Evolutionary conservation across 2,329 filamentous ascomycete species (phyloP), one percentile per base, ranked within the genome.

Genomic region (Orbilia brochopaga): DNA sequence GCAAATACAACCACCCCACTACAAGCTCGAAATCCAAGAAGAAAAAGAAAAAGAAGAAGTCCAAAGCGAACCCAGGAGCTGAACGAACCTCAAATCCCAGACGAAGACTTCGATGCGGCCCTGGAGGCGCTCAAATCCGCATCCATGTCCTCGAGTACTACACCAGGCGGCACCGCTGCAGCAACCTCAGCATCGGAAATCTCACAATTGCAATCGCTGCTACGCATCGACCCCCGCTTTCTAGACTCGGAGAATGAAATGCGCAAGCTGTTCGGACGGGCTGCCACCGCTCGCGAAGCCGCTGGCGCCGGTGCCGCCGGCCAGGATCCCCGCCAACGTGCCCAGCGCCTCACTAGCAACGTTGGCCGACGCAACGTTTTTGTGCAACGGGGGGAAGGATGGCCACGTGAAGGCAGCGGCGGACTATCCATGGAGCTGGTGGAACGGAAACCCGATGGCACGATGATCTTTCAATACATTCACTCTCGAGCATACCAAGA

Each of bases 231-330:
- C 75, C 85, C 88, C 0, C 85, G 90, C 75, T 86, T 92, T 75
- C 84, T 99, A 10, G 92, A 93, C 78, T 90, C 90, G 6, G 83
- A 88, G 37, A 96, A 96, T 77, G 94, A 99, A 81, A 97, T 99
- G 91, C 88, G 87, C 65, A 85, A 84, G 74, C 81, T 91, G 0
- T 91, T 90, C 78, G 88, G 88, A 2, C 85, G 84, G 73, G 84
- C 86, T 24, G 87, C 87, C 21, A 77, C 88, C 8, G n/a, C n/a
- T n/a, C 52, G 57, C 10, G 85, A 88, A 75, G 82, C 58, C 2
- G n/a, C n/a, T n/a, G 57, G 80, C 46, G 82, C 85, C 57, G 84
- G 87, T n/a, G n/a, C n/a, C 19, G 79, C 84, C 52, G 80, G 81
- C 35, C 79, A 79, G 51, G 77, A 77, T 60, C 42, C 50, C n/a